These are phyloP conservation scores for Hyparrhenia diplandra DNA, from an alignment of 176 grass and related monocot genomes.

Conservation along the genomic window DNA sequence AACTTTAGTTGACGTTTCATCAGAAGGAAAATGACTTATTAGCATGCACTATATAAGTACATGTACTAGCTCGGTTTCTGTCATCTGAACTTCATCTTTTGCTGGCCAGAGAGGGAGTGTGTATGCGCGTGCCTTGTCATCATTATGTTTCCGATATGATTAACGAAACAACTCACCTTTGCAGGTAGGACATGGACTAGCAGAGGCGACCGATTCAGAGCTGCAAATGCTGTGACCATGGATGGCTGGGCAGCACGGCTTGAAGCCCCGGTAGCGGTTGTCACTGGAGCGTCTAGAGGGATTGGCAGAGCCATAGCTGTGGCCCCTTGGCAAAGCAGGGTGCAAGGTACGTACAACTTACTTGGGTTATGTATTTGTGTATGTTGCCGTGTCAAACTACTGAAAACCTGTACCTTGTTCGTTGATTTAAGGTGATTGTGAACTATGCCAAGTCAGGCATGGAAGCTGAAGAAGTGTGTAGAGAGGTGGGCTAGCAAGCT, in stretches of 20 bases:
- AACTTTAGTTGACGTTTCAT: too few species aligned
- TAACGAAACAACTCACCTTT: neutral
- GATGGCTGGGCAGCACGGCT: slow-evolving; percentile 6
- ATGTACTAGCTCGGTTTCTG: too few species aligned
- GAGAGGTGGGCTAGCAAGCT: slow-evolving; percentile 52
- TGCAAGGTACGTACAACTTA: slow-evolving; percentile 54
- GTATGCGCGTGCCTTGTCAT: too few species aligned
- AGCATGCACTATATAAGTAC: too few species aligned
- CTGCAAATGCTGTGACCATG: neutral
- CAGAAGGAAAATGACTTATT: too few species aligned
- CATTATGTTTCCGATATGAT: neutral
- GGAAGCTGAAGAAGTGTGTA: slow-evolving; percentile 90
- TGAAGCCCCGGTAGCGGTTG: slow-evolving; percentile 31
- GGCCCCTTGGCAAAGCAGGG: slow-evolving; percentile 62
- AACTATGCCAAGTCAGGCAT: slow-evolving; percentile 84
- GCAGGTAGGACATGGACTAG: neutral
- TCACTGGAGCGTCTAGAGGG: slow-evolving; percentile 73
- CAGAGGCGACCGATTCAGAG: neutral
- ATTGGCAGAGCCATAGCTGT: slow-evolving; percentile 79
- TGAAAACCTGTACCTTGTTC: too few species aligned
- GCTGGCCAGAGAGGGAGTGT: too few species aligned
- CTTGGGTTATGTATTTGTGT: neutral
- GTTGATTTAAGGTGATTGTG: slow-evolving; percentile 48
- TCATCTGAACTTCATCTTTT: too few species aligned
- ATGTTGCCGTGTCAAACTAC: neutral